Evolutionary conservation across 441 rosid genomes (phyloP).

Genomic region (Pelargonium fulgidum): DNA sequence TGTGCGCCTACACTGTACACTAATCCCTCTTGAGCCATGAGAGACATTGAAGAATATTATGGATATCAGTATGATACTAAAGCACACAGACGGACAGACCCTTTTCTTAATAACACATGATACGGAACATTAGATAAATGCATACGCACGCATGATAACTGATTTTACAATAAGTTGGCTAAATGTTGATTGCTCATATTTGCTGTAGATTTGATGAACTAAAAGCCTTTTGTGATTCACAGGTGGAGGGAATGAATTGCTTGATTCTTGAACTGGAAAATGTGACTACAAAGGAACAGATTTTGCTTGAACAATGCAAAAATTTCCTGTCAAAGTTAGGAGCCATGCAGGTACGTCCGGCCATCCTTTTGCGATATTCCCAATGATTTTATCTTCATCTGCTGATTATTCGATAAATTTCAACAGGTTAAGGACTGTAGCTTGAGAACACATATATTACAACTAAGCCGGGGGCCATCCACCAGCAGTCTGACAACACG

Average conservation of each 20-base stretch:
- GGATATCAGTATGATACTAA: no score
- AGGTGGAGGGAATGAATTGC: conserved; percentile 53
- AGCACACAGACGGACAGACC: no score
- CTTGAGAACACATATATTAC: conserved; percentile 61
- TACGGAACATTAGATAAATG: no score
- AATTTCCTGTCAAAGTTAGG: conserved; percentile 43
- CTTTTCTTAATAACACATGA: no score
- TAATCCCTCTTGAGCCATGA: no score
- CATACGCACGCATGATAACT: no score
- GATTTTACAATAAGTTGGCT: no score
- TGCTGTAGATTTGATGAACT: not conserved
- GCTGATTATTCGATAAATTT: conserved; percentile 1
- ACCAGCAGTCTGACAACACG: conserved; percentile 62
- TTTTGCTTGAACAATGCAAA: conserved; percentile 42
- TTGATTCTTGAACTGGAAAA: conserved; percentile 41
- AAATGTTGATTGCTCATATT: no score
- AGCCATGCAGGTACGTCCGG: conserved; percentile 45
- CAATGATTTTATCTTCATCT: conserved; percentile 11
- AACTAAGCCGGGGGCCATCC: conserved; percentile 38
- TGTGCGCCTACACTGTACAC: no score
- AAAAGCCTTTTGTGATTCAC: conserved; percentile 7
- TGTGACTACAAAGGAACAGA: conserved; percentile 39
- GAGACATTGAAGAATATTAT: no score
- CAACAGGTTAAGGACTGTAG: conserved; percentile 58
- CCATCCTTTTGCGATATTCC: not conserved